Percentiles rank a stretch among this genome's conserved stretches.
Conservation (phyloP, 148 eudicot species). For the Fagopyrum homotropicum region DNA sequence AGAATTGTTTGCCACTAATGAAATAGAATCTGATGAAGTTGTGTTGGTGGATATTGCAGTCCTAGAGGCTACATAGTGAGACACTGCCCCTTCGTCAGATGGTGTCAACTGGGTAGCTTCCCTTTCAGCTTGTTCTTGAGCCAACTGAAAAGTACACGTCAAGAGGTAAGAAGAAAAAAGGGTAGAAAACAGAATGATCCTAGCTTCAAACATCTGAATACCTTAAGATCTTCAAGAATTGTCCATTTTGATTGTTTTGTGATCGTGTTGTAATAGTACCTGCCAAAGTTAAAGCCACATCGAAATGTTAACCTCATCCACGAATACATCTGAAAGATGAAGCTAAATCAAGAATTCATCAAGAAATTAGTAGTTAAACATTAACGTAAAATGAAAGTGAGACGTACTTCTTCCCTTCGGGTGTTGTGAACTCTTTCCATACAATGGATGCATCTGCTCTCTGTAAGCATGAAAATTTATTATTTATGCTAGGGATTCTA, state of each 20-base stretch:
- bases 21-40: conserved; percentile 28
- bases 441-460: conserved; percentile 95
- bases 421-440: conserved; percentile 96
- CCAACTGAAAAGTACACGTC: conserved; percentile 41
- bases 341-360: neutral
- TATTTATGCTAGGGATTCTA: conserved; percentile 5
- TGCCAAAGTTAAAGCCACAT: conserved; percentile 21
- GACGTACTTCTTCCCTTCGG: conserved; percentile 82
- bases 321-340: neutral
- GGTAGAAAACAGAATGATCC: neutral
- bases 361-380: neutral
- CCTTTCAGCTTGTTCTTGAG: conserved; percentile 81
- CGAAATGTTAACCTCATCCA: neutral
- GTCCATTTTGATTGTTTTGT: conserved; percentile 96
- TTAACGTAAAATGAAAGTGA: neutral
- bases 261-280: conserved; percentile 87
- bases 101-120: conserved; percentile 37
- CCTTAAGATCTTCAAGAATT: conserved; percentile 95
- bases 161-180: neutral
- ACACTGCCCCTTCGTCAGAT: conserved; percentile 22
- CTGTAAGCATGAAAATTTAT: conserved; percentile 36
- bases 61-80: conserved; percentile 28
- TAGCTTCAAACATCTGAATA: conserved; percentile 16
- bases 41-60: conserved; percentile 35
- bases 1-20: conserved; percentile 31